Conservation (phyloP, 1,284 basidiomycete genomes). For the Austropuccinia psidii region DNA sequence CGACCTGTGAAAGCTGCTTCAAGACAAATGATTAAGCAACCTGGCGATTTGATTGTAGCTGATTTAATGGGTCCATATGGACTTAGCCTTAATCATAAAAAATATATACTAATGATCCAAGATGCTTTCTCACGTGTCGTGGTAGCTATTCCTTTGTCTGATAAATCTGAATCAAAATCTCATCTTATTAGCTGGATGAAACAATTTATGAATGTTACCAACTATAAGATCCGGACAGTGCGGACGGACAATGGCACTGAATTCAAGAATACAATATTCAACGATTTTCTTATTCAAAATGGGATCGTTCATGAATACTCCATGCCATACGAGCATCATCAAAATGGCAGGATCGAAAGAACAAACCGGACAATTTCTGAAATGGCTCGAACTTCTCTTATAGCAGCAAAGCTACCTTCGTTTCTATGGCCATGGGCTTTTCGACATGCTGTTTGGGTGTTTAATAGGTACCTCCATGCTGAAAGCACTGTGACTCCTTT, state of each 20-base stretch:
- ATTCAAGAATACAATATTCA: not conserved
- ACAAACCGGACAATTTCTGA: not conserved
- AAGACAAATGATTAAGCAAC: not conserved
- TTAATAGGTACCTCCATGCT: not conserved
- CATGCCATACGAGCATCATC: not conserved
- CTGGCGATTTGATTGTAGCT: not conserved
- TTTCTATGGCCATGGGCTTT: not conserved
- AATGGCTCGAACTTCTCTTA: not conserved
- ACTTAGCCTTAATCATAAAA: not conserved
- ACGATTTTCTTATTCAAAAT: not conserved
- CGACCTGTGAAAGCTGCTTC: not conserved
- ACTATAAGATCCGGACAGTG: not conserved
- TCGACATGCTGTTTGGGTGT: not conserved
- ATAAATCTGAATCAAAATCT: not conserved
- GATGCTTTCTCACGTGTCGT: not conserved
- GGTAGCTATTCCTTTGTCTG: not conserved
- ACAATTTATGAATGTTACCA: not conserved
- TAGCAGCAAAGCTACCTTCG: not conserved
- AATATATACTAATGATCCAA: not conserved
- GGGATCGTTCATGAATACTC: not conserved
- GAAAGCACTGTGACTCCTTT: not conserved
- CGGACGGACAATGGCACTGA: not conserved
- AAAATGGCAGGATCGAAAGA: slow-evolving; percentile 3
- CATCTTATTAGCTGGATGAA: not conserved
- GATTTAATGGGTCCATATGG: not conserved